Evolutionary conservation across 164 flowering plant species (phyloP), one percentile per base, ranked within the genome.

Genomic region (Euptelea pleiosperma): DNA sequence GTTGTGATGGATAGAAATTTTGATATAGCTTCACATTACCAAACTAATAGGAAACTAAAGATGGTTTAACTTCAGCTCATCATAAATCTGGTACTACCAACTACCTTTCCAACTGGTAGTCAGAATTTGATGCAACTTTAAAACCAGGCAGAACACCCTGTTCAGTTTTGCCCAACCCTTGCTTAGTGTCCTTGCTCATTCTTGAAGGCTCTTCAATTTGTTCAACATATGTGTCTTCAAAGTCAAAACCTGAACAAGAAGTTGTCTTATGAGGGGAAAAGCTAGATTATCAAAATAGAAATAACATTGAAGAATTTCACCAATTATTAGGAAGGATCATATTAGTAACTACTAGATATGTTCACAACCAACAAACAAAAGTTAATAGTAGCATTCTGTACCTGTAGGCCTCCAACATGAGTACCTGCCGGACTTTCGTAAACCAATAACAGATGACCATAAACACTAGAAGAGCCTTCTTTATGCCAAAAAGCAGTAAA

Each of bases 91-190:
- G 8, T 14, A 25, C 39, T 10, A 18, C 42, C 24, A 49, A 34
- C 52, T 72, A 89, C 98, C 96, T 87, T 66, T 89, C 90, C 53
- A 75, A 34, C 70, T 78, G 85, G 71, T 71, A 70, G 50, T 82
- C 91, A 57, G 88, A 61, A 22, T 64, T 69, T 35, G 90, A 82
- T 62, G 96, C 96, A 76, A 70, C 71, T 65, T 72, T 82, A 64
- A 90, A 93, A 53, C 97, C 90, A 72, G 80, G 76, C 28, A 90
- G 77, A 66, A 74, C 71, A 55, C 81, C 85, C 19, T 60, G 70
- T 53, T 82, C 84, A 60, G 69, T 79, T 52, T 63, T 61, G 16
- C 43, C 62, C 63, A 66, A 39, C 62, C 36, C 73, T 45, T 49
- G 68, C 69, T 73, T 71, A 45, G 48, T 60, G 1, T 77, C 88